Base-by-base conservation (phyloP, 2,329 filamentous ascomycete genomes). In the Cadophora sp. region DNA sequence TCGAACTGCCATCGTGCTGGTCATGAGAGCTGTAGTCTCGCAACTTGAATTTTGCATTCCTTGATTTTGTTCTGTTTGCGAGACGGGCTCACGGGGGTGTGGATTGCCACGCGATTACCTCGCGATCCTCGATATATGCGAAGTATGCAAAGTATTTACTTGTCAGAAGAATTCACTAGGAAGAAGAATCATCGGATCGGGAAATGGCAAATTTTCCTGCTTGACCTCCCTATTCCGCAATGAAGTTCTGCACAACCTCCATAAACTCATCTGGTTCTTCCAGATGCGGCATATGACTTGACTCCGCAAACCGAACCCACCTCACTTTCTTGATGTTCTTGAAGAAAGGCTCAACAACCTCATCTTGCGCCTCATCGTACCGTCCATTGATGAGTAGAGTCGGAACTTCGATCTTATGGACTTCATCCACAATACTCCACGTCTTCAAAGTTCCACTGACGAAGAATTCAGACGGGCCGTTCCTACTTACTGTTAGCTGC, bases 371-470 rank as follows among this genome's bases (percentile, higher is more conserved):
- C 58, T 73, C 65, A 67, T 83, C 82, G 67, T 78, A 81, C 56
- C 77, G 73, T 7, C 81, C 81, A 72, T 83, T 83, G 59, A 82
- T 76, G 0, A 84, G 69, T 40, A 84, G 71, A 4, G 79, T 80
- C 22, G 78, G 75, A 3, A 79, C 78, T 0, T 75, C 74, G 64
- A 84, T 81, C 46, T 79, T 77, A 60, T 78, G 73, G 40, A 82
- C 63, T 22, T 78, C 66, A 1, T 75, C 71, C 1, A 75, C 75
- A 24, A 81, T 74, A 43, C 73, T 74, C 80, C 80, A 84, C 27
- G 75, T 69, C 71, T 79, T 81, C 31, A 84, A 71, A n/a, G 71
- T 77, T 0, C 82, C 82, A 0, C 76, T 77, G 34, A 80, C 73
- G n/a, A 71, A 72, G 70, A 83, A 81, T 62, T 81, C 78, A 7